These are phyloP conservation scores for Paxillus rubicundulus DNA, from an alignment of 768 basidiomycete species.

Conservation along the genomic window DNA sequence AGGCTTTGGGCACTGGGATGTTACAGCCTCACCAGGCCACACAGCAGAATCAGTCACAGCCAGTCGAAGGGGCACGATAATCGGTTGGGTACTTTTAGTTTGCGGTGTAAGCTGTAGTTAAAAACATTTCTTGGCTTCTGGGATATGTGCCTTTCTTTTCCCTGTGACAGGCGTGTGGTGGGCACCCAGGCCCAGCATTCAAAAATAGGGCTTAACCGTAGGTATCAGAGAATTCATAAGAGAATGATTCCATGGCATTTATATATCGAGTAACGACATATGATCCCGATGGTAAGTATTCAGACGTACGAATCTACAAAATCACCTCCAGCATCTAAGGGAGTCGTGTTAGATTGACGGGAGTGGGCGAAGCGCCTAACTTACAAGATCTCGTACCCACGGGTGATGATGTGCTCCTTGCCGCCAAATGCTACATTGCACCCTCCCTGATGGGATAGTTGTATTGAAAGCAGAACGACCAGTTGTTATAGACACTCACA, in stretches of 20 bases:
- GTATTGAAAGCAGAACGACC: background rate
- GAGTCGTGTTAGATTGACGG: background rate
- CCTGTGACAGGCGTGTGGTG: background rate
- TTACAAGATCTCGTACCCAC: slow-evolving; percentile 45
- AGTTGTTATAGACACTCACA: slow-evolving; percentile 35
- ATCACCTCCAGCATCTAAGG: slow-evolving; percentile 38
- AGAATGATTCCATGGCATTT: no score
- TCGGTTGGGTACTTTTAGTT: background rate
- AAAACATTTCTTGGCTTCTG: background rate
- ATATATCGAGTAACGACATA: no score
- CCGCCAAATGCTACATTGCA: slow-evolving; percentile 41
- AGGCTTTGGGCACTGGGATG: slow-evolving; percentile 83
- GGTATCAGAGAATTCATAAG: no score
- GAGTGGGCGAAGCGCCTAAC: slow-evolving; percentile 7
- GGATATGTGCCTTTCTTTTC: background rate
- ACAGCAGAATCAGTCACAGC: slow-evolving; percentile 31
- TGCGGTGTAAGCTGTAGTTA: slow-evolving; percentile 6
- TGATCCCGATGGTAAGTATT: no score
- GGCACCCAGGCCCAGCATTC: background rate
- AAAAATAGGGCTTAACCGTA: no score
- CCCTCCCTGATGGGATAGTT: slow-evolving; percentile 32
- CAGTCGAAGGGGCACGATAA: slow-evolving; percentile 29
- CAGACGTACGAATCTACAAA: background rate
- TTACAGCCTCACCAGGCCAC: slow-evolving; percentile 33
- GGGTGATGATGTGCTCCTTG: slow-evolving; percentile 36